phyloP scores from a whole-genome alignment of 345 rosid species.

The Triadica sebifera region DNA sequence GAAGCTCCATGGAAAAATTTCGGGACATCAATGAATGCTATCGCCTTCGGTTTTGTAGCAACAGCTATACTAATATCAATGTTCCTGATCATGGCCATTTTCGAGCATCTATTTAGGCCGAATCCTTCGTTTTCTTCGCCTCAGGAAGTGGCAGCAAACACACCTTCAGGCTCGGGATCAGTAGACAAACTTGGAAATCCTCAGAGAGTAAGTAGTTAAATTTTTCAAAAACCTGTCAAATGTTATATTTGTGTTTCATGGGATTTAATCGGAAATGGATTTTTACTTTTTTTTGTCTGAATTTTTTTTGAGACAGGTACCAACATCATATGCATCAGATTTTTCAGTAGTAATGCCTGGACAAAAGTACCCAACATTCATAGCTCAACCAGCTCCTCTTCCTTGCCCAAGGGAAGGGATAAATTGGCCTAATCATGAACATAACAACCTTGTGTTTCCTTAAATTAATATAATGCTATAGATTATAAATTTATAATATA shows the following conservation, averaged over 20 bases:
- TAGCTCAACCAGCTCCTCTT: slow-evolving; percentile 91
- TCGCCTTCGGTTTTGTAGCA: slow-evolving; percentile 90
- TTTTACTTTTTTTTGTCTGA: not conserved
- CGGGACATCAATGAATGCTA: slow-evolving; percentile 73
- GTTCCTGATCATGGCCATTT: slow-evolving; percentile 93
- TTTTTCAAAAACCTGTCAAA: not conserved
- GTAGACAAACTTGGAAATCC: slow-evolving; percentile 39
- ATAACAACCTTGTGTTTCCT: slow-evolving; percentile 30
- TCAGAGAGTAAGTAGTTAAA: slow-evolving; percentile 39
- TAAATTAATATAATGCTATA: too few relatives aligned
- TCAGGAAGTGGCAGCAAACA: slow-evolving; percentile 21
- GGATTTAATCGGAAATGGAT: too few relatives aligned
- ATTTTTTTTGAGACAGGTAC: slow-evolving; percentile 39
- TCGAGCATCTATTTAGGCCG: slow-evolving; percentile 83
- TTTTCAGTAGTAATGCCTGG: slow-evolving; percentile 91
- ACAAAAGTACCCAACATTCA: slow-evolving; percentile 61
- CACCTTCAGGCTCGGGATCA: slow-evolving; percentile 29
- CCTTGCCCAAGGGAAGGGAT: slow-evolving; percentile 75
- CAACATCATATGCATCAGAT: slow-evolving; percentile 46
- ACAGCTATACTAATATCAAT: slow-evolving; percentile 86
- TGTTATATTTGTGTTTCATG: not conserved
- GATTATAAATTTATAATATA: not conserved
- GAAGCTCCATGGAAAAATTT: slow-evolving; percentile 61
- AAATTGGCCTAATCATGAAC: slow-evolving; percentile 59
- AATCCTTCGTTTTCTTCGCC: slow-evolving; percentile 57